A percentile compares a stretch with the other conserved stretches of the same genome.
These are phyloP conservation scores for Penicillium crystallinum DNA, from an alignment of 495 filamentous ascomycete species.

Conservation along the genomic window DNA sequence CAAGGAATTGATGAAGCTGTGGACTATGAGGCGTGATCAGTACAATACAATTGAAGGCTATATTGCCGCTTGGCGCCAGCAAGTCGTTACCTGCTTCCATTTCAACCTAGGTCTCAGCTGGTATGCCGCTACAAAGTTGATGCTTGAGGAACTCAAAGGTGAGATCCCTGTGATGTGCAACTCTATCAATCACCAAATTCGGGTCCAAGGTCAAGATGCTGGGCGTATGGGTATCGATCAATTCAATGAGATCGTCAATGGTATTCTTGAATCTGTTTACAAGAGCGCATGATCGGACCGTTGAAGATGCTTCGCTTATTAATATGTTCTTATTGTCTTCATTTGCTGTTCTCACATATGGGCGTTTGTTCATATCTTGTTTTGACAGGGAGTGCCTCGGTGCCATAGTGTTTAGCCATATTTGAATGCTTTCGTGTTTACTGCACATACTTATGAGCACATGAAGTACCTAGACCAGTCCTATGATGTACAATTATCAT, in stretches of 20 bases:
- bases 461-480: too few species aligned
- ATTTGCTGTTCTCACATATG: too few species aligned
- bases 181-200: not conserved
- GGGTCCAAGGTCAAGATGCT: too few species aligned
- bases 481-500: not conserved
- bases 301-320: not conserved
- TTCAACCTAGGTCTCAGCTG: not conserved
- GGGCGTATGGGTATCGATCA: not conserved
- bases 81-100: not conserved
- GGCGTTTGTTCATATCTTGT: too few species aligned
- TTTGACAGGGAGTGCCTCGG: too few species aligned
- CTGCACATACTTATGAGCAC: too few species aligned
- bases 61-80: not conserved
- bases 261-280: not conserved
- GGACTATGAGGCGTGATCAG: not conserved
- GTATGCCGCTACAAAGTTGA: not conserved
- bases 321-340: too few species aligned
- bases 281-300: not conserved
- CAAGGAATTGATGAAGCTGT: not conserved
- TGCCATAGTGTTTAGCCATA: too few species aligned
- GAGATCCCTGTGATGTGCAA: not conserved
- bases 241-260: not conserved
- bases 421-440: too few species aligned
- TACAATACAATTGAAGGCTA: not conserved
- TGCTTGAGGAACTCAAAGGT: not conserved